Conservation (phyloP, 345 rosid species). For the Mallotus nudiflorus region DNA sequence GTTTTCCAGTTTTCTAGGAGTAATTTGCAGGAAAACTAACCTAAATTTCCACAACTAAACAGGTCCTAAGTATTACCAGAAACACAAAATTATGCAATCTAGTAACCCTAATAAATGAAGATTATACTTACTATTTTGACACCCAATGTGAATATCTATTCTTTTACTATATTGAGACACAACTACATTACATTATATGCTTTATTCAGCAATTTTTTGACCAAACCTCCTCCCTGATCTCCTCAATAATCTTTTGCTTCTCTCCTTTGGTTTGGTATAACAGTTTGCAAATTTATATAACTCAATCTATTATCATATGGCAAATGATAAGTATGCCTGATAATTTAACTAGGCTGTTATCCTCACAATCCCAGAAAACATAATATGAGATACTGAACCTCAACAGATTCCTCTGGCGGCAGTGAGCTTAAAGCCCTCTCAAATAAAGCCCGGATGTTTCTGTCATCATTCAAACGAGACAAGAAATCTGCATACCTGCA, state of each 20-base stretch:
- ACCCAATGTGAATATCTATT: too few species aligned
- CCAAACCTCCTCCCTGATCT: neutral
- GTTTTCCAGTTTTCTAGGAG: too few species aligned
- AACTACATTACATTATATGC: too few species aligned
- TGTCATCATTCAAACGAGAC: conserved; percentile 88
- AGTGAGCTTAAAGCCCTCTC: conserved; percentile 91
- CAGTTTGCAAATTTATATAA: too few species aligned
- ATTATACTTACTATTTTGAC: too few species aligned
- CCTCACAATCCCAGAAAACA: neutral
- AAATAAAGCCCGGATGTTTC: conserved; percentile 88
- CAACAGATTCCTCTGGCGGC: conserved; percentile 80
- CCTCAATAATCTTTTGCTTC: too few species aligned
- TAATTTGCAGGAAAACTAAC: neutral
- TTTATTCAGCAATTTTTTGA: neutral
- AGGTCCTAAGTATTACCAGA: neutral
- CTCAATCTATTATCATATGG: neutral
- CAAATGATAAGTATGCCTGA: neutral
- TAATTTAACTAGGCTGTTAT: conserved; percentile 3
- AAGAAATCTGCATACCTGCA: conserved; percentile 92
- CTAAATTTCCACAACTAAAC: too few species aligned
- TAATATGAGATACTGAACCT: conserved; percentile 47
- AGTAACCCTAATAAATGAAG: neutral
- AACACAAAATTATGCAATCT: neutral
- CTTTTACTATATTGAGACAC: neutral
- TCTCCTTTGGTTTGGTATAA: too few species aligned